Evolutionary conservation across 306 rosid species (phyloP), one percentile per base, ranked within the genome.

Genomic region (Astragalus membranaceus): DNA sequence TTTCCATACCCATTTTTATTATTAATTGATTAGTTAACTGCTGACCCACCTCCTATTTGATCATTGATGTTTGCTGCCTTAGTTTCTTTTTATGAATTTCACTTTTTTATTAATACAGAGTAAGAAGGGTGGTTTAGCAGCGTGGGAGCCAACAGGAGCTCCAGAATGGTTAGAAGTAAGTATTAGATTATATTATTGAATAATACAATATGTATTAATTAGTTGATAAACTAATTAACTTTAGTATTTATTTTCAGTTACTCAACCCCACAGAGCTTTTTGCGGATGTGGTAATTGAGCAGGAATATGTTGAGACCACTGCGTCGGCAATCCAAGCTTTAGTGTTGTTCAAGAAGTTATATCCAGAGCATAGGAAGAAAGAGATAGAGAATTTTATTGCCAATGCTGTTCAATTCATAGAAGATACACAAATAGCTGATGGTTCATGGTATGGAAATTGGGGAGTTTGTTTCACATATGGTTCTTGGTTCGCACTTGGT

Each of bases 101-200:
- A 20, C 23, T 20, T 20, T 10, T 33, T 68, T 42, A 11, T 10
- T 36, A 41, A 14, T 70, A 70, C 44, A 90, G 92, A 86, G 96
- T 81, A 73, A 87, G 62, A 88, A 77, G 3, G 96, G 96, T 10
- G 96, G 96, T 51, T 77, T 86, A 39, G 35, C 92, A 12, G 92
- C 85, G 0, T 90, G 96, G 96, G 91, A 88, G 66, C 88, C 88
- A 23, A 59, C 84, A 51, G 78, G 81, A 53, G 88, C 74, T 14
- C 78, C 75, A 65, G 81, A 83, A 0, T 88, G 90, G 94, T 69
- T 88, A 42, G 94, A 88, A 74, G 93, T 88, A 74, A 74, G 85
- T 29, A 42, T 5, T 11, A 33, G 3, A 32, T 30, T 30, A 30
- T 30, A 30, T 30, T 30, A 30, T 2, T 30, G 33, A 30, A 4